Percentiles rank a stretch among this genome's conserved stretches.
Conservation (phyloP, 331 rosid genomes). For the Acacia concinna region DNA sequence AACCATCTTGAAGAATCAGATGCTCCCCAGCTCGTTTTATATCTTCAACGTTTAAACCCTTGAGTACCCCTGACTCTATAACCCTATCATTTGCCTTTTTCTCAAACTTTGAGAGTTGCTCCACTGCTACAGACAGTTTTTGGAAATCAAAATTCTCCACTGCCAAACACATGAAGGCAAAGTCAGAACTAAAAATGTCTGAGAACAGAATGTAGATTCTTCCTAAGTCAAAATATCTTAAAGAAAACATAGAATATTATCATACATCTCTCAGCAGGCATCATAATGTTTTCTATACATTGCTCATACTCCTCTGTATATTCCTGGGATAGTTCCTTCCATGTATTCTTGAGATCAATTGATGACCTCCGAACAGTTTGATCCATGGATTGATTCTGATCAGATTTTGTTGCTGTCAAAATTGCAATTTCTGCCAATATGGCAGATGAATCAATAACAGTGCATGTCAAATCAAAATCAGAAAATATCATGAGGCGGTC, state of each 20-base stretch:
- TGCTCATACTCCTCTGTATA: conserved; percentile 93
- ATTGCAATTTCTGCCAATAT: conserved; percentile 98
- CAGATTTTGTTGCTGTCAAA: conserved; percentile 79
- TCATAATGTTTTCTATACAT: conserved; percentile 75
- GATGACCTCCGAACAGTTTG: conserved; percentile 73
- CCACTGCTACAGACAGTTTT: conserved; percentile 62
- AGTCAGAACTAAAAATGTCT: conserved; percentile 21
- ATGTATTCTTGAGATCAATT: conserved; percentile 74
- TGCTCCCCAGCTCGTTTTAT: conserved; percentile 95
- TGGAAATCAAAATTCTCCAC: conserved; percentile 57
- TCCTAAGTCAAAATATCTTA: conserved; percentile 6
- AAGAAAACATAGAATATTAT: conserved; percentile 26
- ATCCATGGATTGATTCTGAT: conserved; percentile 68
- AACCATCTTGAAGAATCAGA: conserved; percentile 83
- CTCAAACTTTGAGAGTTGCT: conserved; percentile 84
- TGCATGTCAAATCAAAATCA: conserved; percentile 97
- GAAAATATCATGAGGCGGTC: conserved; percentile 73
- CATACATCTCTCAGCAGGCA: conserved; percentile 62
- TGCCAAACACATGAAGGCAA: conserved; percentile 43
- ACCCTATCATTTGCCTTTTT: conserved; percentile 83
- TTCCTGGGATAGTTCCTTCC: conserved; percentile 74
- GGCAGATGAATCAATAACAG: conserved; percentile 92
- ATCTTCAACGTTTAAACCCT: conserved; percentile 85
- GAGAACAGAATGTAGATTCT: conserved; percentile 28
- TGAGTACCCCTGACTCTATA: conserved; percentile 81